phyloP scores from a whole-genome alignment of 2,329 filamentous ascomycete species.

The Claviceps sp. region DNA sequence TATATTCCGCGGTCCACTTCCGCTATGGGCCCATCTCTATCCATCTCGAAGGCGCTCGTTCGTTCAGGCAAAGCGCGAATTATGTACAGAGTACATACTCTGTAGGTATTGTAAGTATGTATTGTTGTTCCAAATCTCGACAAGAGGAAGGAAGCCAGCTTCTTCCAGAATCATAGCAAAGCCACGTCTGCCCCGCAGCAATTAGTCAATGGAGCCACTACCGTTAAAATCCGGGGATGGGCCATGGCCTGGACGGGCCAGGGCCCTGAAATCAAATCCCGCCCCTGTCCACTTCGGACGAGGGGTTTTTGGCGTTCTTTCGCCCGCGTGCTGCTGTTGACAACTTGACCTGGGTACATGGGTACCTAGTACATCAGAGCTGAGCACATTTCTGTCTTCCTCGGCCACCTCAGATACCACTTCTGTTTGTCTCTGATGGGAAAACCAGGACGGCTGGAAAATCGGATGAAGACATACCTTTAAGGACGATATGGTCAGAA shows the following conservation, averaged over 20 bases:
- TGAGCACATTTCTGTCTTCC: constrained; percentile 6
- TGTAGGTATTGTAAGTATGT: neutral
- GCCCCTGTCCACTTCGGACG: constrained; percentile 13
- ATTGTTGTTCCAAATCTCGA: neutral
- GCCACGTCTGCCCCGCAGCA: neutral
- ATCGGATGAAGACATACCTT: neutral
- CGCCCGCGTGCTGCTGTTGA: constrained; percentile 5
- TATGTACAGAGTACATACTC: too few relatives aligned
- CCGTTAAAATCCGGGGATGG: constrained; percentile 20
- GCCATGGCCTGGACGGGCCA: constrained; percentile 13
- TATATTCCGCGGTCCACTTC: neutral
- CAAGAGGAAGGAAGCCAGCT: constrained; percentile 4
- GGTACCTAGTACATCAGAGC: neutral
- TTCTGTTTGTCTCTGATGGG: neutral
- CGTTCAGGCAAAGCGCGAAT: neutral
- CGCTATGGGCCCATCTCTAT: neutral
- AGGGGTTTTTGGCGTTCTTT: constrained; percentile 7
- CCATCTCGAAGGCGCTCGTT: neutral
- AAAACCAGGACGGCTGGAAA: neutral
- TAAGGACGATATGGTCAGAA: neutral
- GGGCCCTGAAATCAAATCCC: constrained; percentile 8
- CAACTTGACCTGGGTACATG: too few relatives aligned
- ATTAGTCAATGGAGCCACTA: constrained; percentile 1
- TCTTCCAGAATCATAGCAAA: constrained; percentile 21
- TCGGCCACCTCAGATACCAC: neutral